Evolutionary conservation across 1,284 basidiomycete species (phyloP).

Genomic region (Cronartium quercuum): DNA sequence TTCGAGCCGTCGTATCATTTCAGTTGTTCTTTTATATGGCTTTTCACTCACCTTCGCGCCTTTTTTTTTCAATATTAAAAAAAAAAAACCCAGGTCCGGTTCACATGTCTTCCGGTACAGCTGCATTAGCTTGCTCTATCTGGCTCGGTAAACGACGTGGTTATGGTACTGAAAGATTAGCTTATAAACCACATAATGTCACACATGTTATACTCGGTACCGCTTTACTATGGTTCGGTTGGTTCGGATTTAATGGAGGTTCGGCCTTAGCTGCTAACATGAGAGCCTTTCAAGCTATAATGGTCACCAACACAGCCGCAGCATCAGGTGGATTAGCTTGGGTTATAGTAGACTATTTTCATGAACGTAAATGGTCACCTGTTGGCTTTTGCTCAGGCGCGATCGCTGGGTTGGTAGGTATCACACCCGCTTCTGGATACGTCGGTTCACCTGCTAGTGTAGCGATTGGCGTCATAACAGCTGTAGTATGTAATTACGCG

Average conservation of each 20-base stretch:
- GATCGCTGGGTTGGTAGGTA: constrained; percentile 69
- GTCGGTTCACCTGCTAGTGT: constrained; percentile 80
- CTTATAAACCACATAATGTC: constrained; percentile 51
- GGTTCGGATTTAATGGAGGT: constrained; percentile 49
- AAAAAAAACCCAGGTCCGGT: no score
- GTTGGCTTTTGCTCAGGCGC: constrained; percentile 96
- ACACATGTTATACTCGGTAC: constrained; percentile 51
- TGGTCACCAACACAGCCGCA: constrained; percentile 51
- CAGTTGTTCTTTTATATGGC: no score
- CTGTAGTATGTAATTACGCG: constrained; percentile 81
- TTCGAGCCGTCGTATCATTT: no score
- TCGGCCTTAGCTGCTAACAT: constrained; percentile 51
- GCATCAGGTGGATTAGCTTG: constrained; percentile 50
- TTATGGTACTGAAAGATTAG: constrained; percentile 50
- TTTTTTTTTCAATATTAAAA: no score
- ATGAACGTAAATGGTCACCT: constrained; percentile 45
- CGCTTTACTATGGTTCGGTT: constrained; percentile 51
- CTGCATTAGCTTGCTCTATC: constrained; percentile 45
- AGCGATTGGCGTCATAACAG: constrained; percentile 76
- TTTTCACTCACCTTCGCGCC: no score
- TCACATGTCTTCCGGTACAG: constrained; percentile 45
- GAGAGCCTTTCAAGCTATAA: constrained; percentile 51
- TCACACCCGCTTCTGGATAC: constrained; percentile 84
- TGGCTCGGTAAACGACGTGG: constrained; percentile 52
- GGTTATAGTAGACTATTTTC: constrained; percentile 49